Evolutionary conservation across 2,329 filamentous ascomycete genomes (phyloP).

Genomic region (Botryotinia narcissicola): DNA sequence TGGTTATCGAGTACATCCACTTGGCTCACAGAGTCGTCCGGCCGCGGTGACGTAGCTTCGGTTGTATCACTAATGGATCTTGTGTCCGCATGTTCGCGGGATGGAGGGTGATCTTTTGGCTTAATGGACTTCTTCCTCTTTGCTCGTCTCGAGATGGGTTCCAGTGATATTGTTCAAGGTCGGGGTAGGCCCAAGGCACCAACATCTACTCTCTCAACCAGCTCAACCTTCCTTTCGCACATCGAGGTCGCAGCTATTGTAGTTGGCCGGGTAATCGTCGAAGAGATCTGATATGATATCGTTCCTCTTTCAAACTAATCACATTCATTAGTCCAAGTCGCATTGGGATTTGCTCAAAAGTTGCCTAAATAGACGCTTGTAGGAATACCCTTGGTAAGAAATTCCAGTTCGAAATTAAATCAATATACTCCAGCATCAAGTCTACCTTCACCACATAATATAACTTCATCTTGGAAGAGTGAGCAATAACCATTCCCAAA

Average conservation of each 20-base stretch:
- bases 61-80: slow-evolving; percentile 30
- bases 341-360: neutral
- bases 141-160: slow-evolving; percentile 73
- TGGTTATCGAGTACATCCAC: slow-evolving; percentile 40
- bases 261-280: slow-evolving; percentile 84
- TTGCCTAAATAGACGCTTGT: slow-evolving; percentile 88
- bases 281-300: slow-evolving; percentile 86
- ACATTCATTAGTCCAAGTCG: slow-evolving; percentile 13
- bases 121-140: slow-evolving; percentile 46
- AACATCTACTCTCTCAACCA: slow-evolving; percentile 83
- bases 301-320: slow-evolving; percentile 88
- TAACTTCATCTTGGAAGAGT: slow-evolving; percentile 78
- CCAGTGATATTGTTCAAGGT: slow-evolving; percentile 79
- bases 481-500: slow-evolving; percentile 77
- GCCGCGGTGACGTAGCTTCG: slow-evolving; percentile 28
- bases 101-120: slow-evolving; percentile 25
- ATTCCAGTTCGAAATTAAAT: slow-evolving; percentile 73
- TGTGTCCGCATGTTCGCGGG: slow-evolving; percentile 29
- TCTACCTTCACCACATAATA: slow-evolving; percentile 74
- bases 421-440: slow-evolving; percentile 73
- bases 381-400: slow-evolving; percentile 68
- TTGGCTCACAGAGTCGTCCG: slow-evolving; percentile 39
- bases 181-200: slow-evolving; percentile 71
- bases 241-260: slow-evolving; percentile 77
- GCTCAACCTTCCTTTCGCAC: slow-evolving; percentile 76